A percentile compares a stretch with the other conserved stretches of the same genome.
These are phyloP conservation scores for Thalassiosira exigua DNA, from an alignment of 352 stramenopile species.

Conservation along the genomic window DNA sequence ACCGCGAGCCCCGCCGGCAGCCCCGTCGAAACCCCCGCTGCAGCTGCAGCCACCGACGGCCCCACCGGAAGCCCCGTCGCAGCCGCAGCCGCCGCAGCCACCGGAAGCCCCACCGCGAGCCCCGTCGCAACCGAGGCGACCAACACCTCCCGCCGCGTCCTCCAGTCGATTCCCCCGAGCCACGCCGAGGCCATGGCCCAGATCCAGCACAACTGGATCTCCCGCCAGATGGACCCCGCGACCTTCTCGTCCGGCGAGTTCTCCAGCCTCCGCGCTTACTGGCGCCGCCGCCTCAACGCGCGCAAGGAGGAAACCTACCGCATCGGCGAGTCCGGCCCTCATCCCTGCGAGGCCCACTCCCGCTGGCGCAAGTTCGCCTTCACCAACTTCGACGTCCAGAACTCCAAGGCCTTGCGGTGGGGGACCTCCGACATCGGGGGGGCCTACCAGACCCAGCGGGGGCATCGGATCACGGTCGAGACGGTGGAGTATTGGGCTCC, in stretches of 20 bases:
- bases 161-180: not conserved
- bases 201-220: conserved; percentile 45
- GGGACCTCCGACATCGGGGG: conserved; percentile 41
- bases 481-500: conserved; percentile 26
- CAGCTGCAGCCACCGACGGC: not conserved
- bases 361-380: conserved; percentile 69
- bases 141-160: not conserved
- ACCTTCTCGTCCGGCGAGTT: conserved; percentile 43
- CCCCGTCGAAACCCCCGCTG: not conserved
- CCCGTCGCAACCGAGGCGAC: not conserved
- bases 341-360: conserved; percentile 48
- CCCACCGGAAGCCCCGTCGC: not conserved
- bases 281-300: conserved; percentile 44
- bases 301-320: conserved; percentile 50
- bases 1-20: not conserved
- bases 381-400: conserved; percentile 58
- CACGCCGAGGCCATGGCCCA: conserved; percentile 38
- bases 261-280: conserved; percentile 43
- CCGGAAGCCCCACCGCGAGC: not conserved
- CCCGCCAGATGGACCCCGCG: conserved; percentile 49
- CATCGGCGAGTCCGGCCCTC: conserved; percentile 54
- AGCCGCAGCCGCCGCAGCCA: not conserved
- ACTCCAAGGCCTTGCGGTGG: conserved; percentile 48
- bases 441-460: conserved; percentile 26
- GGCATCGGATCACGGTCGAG: conserved; percentile 52